Evolutionary conservation across 169 alveolate species (phyloP).

Genomic region (Eimeria tenella): DNA sequence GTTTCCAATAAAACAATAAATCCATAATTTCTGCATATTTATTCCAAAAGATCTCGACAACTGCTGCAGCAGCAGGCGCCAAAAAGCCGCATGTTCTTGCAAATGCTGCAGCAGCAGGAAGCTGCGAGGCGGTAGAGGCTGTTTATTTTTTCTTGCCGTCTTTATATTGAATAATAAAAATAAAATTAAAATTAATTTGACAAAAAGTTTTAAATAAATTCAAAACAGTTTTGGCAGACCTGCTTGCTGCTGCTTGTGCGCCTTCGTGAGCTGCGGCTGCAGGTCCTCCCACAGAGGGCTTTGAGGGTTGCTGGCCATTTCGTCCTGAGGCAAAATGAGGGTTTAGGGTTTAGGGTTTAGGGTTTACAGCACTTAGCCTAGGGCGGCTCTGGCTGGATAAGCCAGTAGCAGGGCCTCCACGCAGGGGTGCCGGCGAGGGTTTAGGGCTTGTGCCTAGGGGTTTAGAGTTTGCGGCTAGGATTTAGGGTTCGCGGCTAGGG

Average conservation of each 20-base stretch:
- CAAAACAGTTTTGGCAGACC: background rate
- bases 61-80: too few relatives aligned
- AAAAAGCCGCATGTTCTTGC: too few relatives aligned
- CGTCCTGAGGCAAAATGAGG: conserved; percentile 1
- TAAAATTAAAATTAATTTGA: too few relatives aligned
- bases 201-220: too few relatives aligned
- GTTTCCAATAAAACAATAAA: too few relatives aligned
- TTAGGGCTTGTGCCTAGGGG: background rate
- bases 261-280: background rate
- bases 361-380: background rate
- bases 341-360: background rate
- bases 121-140: too few relatives aligned
- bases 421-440: background rate
- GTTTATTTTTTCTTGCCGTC: too few relatives aligned
- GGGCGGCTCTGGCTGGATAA: background rate
- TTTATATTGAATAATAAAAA: too few relatives aligned
- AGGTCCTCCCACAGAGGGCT: conserved; percentile 26
- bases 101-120: too few relatives aligned
- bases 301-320: conserved; percentile 28
- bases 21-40: too few relatives aligned
- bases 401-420: too few relatives aligned
- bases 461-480: background rate
- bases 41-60: too few relatives aligned
- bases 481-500: background rate
- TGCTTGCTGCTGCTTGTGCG: conserved; percentile 1